phyloP scores from a whole-genome alignment of 2,329 filamentous ascomycete species.

The Diaporthe caulivora region DNA sequence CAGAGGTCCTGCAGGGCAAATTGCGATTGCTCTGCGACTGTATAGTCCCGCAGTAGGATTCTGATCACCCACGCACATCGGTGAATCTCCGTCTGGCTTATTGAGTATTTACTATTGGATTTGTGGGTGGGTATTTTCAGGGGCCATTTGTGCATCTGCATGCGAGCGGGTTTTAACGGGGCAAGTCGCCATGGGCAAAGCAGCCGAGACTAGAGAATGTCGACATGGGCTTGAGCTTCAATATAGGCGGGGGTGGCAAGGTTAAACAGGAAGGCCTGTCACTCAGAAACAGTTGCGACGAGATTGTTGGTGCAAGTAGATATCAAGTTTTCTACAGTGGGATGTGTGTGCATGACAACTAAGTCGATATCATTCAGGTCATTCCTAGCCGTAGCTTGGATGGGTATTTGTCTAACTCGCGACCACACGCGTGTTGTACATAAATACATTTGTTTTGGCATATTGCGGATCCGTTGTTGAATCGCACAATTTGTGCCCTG shows the following conservation, averaged over 20 bases:
- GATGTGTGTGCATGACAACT: background rate
- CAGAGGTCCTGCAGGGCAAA: background rate
- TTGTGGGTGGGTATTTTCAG: background rate
- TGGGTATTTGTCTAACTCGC: conserved; percentile 33
- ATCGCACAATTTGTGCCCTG: conserved; percentile 12
- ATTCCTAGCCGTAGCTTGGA: conserved; percentile 20
- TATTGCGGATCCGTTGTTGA: conserved; percentile 2
- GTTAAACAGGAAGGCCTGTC: background rate
- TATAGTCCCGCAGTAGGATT: background rate
- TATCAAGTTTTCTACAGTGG: too few species aligned
- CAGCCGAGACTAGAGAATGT: conserved; percentile 2
- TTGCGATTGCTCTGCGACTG: background rate
- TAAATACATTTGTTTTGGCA: conserved; percentile 6
- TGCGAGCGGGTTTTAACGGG: background rate
- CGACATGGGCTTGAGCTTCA: conserved; percentile 12
- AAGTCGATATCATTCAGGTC: conserved; percentile 31
- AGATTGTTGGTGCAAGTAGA: background rate
- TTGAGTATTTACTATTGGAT: background rate
- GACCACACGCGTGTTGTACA: conserved; percentile 19
- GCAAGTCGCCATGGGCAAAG: background rate
- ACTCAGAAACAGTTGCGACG: background rate
- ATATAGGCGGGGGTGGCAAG: conserved; percentile 10
- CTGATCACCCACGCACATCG: background rate
- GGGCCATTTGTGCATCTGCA: background rate
- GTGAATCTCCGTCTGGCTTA: conserved; percentile 7